These are phyloP conservation scores for Fusarium vanettenii DNA, from an alignment of 2,329 filamentous ascomycete genomes.

Conservation along the genomic window DNA sequence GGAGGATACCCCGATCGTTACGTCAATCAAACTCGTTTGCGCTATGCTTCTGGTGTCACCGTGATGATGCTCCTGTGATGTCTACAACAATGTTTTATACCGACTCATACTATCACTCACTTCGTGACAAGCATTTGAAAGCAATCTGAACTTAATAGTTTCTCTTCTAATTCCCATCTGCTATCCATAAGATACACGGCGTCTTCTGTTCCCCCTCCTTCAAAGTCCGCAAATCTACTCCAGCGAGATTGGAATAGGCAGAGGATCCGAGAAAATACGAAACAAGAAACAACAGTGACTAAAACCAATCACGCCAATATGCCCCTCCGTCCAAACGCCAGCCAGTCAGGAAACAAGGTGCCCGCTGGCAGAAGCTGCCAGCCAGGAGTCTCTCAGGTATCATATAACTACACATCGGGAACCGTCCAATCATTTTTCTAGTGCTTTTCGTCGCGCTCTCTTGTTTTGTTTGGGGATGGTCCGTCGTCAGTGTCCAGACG, in stretches of 20 bases:
- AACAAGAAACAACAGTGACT: constrained; percentile 31
- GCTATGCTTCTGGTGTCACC: neutral
- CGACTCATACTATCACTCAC: neutral
- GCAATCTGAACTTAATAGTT: constrained; percentile 39
- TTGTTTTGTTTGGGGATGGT: constrained; percentile 31
- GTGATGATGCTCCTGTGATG: neutral
- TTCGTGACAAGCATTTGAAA: constrained; percentile 2
- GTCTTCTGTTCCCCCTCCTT: constrained; percentile 15
- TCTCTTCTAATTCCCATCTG: constrained; percentile 35
- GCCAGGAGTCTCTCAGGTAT: constrained; percentile 50
- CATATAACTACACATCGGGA: constrained; percentile 47
- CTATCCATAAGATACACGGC: constrained; percentile 23
- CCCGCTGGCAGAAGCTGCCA: constrained; percentile 41
- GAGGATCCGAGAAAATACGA: constrained; percentile 35
- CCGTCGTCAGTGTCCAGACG: constrained; percentile 42
- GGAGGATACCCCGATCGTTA: constrained; percentile 39
- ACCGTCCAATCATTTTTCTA: constrained; percentile 39
- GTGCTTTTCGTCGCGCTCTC: constrained; percentile 35
- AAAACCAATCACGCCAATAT: constrained; percentile 50
- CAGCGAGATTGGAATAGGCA: constrained; percentile 26
- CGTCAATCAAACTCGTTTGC: neutral
- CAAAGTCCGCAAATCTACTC: constrained; percentile 19
- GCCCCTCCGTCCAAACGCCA: constrained; percentile 50
- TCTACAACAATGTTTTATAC: neutral
- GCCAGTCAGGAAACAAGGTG: constrained; percentile 46